Conservation (phyloP, 257 asterid genomes). For the Solanum corneliomulleri region DNA sequence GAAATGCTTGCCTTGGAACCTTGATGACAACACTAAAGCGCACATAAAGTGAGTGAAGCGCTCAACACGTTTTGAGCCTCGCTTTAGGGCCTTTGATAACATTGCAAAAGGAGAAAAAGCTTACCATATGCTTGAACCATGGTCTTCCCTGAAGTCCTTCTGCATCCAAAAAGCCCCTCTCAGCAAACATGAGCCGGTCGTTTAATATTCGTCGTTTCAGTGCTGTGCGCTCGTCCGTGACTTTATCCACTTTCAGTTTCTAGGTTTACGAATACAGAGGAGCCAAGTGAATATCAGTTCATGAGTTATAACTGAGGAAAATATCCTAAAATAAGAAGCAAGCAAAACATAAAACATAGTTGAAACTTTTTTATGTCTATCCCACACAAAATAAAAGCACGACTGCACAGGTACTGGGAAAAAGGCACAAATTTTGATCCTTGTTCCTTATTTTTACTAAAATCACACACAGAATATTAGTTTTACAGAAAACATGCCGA, state of each 20-base stretch:
- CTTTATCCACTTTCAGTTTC: slow-evolving; percentile 35
- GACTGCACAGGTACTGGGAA: not conserved
- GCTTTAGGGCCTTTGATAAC: too few relatives aligned
- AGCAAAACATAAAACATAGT: not conserved
- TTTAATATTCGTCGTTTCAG: slow-evolving; percentile 54
- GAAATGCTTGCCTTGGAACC: too few relatives aligned
- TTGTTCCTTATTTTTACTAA: not conserved
- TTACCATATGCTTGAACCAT: slow-evolving; percentile 93
- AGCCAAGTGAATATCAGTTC: not conserved
- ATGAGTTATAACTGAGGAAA: not conserved
- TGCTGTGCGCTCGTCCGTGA: slow-evolving; percentile 12
- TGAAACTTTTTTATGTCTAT: not conserved
- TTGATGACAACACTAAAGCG: too few relatives aligned
- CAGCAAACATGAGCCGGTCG: slow-evolving; percentile 70
- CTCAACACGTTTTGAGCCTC: too few relatives aligned
- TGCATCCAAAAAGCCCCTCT: slow-evolving; percentile 76
- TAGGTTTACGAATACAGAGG: slow-evolving; percentile 5
- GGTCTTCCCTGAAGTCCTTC: slow-evolving; percentile 60
- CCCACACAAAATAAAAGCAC: not conserved
- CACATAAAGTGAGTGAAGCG: too few relatives aligned
- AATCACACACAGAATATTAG: not conserved
- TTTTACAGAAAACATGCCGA: not conserved
- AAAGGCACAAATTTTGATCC: not conserved
- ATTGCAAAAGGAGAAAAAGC: not conserved
- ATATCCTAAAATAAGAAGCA: not conserved